Percentiles rank a stretch among this genome's conserved stretches.
These are phyloP conservation scores for Rusavskia elegans DNA, from an alignment of 495 filamentous ascomycete genomes.

Conservation along the genomic window DNA sequence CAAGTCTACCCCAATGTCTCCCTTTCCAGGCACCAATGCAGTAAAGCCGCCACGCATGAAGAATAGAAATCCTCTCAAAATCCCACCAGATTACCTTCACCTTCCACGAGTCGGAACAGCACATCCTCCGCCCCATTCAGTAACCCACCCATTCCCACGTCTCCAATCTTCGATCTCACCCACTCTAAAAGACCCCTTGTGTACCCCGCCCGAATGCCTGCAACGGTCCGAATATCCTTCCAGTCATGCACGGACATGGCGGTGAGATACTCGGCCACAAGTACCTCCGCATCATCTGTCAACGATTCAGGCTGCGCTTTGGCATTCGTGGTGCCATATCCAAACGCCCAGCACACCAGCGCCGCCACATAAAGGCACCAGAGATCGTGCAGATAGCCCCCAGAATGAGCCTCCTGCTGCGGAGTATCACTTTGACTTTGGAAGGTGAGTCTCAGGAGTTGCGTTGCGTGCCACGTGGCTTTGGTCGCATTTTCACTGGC, in stretches of 20 bases:
- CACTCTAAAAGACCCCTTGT: slow-evolving; percentile 3
- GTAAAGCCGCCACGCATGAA: background rate
- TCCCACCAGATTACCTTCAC: slow-evolving; percentile 1
- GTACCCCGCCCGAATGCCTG: background rate
- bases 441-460: slow-evolving; percentile 5
- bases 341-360: slow-evolving; percentile 14
- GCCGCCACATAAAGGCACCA: slow-evolving; percentile 13
- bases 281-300: background rate
- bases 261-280: slow-evolving; percentile 1
- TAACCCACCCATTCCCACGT: slow-evolving; percentile 7
- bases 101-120: slow-evolving; percentile 8
- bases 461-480: slow-evolving; percentile 12
- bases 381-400: slow-evolving; percentile 4
- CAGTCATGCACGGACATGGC: slow-evolving; percentile 2
- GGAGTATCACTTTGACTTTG: no score
- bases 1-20: no score
- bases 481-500: slow-evolving; percentile 4
- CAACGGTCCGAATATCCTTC: slow-evolving; percentile 3
- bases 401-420: background rate
- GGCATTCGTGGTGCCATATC: background rate
- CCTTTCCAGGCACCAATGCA: no score
- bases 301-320: background rate
- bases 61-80: background rate
- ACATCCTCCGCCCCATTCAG: slow-evolving; percentile 12
- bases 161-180: background rate